Conservation (phyloP, 2,329 filamentous ascomycete genomes). For the Waltergamsia citrina region DNA sequence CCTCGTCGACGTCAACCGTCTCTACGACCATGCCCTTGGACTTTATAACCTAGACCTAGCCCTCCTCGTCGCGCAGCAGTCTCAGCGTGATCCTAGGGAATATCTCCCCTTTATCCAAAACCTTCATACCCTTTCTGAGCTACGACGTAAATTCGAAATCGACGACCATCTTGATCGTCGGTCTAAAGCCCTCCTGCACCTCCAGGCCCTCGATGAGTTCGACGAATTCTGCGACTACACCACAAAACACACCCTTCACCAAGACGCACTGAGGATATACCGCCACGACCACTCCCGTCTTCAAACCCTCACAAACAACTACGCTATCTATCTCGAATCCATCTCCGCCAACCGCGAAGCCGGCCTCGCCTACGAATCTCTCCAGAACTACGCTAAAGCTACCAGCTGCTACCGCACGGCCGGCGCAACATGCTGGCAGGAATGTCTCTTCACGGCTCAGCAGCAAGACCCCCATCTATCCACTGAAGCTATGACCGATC, state of each 20-base stretch:
- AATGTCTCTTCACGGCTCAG: slow-evolving; percentile 73
- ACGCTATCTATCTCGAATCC: slow-evolving; percentile 68
- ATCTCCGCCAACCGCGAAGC: slow-evolving; percentile 77
- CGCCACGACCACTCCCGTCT: slow-evolving; percentile 68
- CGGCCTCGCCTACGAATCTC: slow-evolving; percentile 82
- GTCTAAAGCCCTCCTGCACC: slow-evolving; percentile 66
- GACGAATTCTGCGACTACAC: slow-evolving; percentile 72
- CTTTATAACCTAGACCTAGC: slow-evolving; percentile 88
- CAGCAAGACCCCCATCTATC: slow-evolving; percentile 54
- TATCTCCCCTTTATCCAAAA: slow-evolving; percentile 92
- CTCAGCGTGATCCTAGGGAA: slow-evolving; percentile 89
- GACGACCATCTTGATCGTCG: slow-evolving; percentile 78
- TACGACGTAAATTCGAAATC: slow-evolving; percentile 72
- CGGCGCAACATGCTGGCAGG: slow-evolving; percentile 72
- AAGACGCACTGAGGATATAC: slow-evolving; percentile 68
- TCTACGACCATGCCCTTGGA: slow-evolving; percentile 85
- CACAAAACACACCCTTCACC: slow-evolving; percentile 71
- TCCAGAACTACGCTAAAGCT: slow-evolving; percentile 63
- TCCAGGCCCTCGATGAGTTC: slow-evolving; percentile 65
- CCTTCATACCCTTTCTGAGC: slow-evolving; percentile 62
- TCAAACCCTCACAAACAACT: slow-evolving; percentile 61
- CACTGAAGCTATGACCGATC: slow-evolving; percentile 47
- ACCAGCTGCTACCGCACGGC: slow-evolving; percentile 77
- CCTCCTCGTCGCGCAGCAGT: slow-evolving; percentile 86
- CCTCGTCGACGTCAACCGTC: slow-evolving; percentile 81